These are phyloP conservation scores for Paecilomyces fulvus DNA, from an alignment of 2,329 filamentous ascomycete species.

Conservation along the genomic window DNA sequence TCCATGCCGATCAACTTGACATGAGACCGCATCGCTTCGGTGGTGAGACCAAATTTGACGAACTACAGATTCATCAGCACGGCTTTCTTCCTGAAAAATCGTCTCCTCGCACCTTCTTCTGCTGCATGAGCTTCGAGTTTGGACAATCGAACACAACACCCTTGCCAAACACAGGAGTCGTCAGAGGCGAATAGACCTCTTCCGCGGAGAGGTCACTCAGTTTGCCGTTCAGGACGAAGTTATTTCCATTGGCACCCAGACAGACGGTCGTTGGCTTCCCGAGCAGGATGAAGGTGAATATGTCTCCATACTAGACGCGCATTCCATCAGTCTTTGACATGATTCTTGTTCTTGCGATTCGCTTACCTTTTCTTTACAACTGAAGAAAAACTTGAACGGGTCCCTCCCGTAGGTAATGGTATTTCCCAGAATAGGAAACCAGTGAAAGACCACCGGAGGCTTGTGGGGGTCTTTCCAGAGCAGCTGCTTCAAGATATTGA, in stretches of 20 bases:
- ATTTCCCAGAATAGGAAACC: slow-evolving; percentile 52
- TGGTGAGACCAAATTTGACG: slow-evolving; percentile 56
- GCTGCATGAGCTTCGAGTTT: slow-evolving; percentile 88
- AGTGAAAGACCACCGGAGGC: slow-evolving; percentile 72
- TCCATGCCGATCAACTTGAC: slow-evolving; percentile 71
- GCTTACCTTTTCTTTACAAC: slow-evolving; percentile 61
- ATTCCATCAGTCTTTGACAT: not conserved
- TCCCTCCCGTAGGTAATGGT: slow-evolving; percentile 39
- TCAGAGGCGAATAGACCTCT: slow-evolving; percentile 76
- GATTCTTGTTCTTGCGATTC: not conserved
- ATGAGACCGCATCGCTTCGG: slow-evolving; percentile 58
- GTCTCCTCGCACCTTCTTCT: slow-evolving; percentile 65
- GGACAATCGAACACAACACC: slow-evolving; percentile 88
- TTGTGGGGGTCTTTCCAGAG: slow-evolving; percentile 59
- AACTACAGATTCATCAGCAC: slow-evolving; percentile 31
- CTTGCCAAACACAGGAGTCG: slow-evolving; percentile 64
- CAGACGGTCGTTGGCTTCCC: slow-evolving; percentile 86
- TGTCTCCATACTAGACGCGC: slow-evolving; percentile 62
- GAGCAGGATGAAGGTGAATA: slow-evolving; percentile 81
- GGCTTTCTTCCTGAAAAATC: not conserved
- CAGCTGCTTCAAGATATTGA: not conserved
- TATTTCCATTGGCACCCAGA: slow-evolving; percentile 72
- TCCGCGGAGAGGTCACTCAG: slow-evolving; percentile 83
- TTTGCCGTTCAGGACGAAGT: slow-evolving; percentile 88
- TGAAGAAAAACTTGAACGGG: slow-evolving; percentile 75